Conservation (phyloP, 2,329 filamentous ascomycete genomes). For the Fonsecaea pedrosoi region DNA sequence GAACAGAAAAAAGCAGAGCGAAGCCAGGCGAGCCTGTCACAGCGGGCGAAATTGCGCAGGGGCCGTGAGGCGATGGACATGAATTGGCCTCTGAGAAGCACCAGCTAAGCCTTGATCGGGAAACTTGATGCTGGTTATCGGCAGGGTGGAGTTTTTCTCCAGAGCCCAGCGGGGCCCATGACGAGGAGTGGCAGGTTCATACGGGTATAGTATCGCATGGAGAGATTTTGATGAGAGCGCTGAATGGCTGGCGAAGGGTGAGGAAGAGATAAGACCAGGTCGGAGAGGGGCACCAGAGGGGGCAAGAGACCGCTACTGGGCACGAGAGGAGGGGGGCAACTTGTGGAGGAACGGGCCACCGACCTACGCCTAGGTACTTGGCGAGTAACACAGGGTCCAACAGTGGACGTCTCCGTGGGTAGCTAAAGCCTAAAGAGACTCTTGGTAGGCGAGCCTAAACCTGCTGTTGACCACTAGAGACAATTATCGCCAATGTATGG, state of each 20-base stretch:
- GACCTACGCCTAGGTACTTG: not conserved
- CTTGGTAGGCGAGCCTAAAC: slow-evolving; percentile 12
- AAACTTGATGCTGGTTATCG: slow-evolving; percentile 34
- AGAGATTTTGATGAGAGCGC: slow-evolving; percentile 8
- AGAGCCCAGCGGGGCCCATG: slow-evolving; percentile 12
- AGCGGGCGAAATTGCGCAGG: slow-evolving; percentile 8
- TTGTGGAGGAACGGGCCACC: not conserved
- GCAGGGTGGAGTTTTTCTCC: slow-evolving; percentile 18
- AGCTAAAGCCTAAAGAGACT: not conserved
- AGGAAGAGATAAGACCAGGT: slow-evolving; percentile 34
- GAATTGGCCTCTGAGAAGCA: slow-evolving; percentile 2
- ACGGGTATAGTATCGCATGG: not conserved
- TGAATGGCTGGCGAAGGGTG: slow-evolving; percentile 31
- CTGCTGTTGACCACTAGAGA: slow-evolving; percentile 11
- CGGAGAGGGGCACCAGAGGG: slow-evolving; percentile 5
- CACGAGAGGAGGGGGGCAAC: slow-evolving; percentile 1
- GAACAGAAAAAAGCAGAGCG: slow-evolving; percentile 13
- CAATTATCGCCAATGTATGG: slow-evolving; percentile 14
- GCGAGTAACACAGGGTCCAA: not conserved
- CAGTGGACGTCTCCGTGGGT: not conserved
- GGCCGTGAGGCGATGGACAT: slow-evolving; percentile 9
- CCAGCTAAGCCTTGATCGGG: slow-evolving; percentile 23
- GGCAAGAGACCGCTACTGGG: not conserved
- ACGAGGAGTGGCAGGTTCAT: not conserved
- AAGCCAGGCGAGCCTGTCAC: slow-evolving; percentile 18